Evolutionary conservation across 805 yeast species (phyloP).

Genomic region (Starmerella roubikii): DNA sequence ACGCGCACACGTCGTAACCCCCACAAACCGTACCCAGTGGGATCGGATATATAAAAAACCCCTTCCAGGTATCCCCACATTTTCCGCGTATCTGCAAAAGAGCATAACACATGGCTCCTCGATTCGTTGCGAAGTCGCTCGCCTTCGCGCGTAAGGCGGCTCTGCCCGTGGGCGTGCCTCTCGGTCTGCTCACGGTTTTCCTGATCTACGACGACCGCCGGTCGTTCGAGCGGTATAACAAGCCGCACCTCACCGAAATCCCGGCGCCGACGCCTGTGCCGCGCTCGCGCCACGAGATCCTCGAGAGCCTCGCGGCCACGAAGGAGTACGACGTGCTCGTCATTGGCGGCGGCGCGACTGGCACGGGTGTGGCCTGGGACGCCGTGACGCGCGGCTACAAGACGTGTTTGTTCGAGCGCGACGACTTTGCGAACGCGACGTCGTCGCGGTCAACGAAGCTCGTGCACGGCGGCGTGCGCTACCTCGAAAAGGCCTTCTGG

Average conservation of each 20-base stretch:
- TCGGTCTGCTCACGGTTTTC: slow-evolving; percentile 17
- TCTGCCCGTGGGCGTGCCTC: slow-evolving; percentile 19
- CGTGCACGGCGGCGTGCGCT: slow-evolving; percentile 96
- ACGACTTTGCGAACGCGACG: slow-evolving; percentile 86
- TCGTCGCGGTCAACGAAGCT: slow-evolving; percentile 88
- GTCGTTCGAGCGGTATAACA: slow-evolving; percentile 19
- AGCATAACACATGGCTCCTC: neutral
- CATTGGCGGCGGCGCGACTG: slow-evolving; percentile 95
- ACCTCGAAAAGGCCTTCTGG: slow-evolving; percentile 87
- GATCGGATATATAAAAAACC: too few species aligned
- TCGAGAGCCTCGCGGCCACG: slow-evolving; percentile 24
- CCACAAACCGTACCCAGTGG: too few species aligned
- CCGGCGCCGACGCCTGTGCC: slow-evolving; percentile 22
- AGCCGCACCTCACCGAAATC: slow-evolving; percentile 18
- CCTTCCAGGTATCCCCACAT: too few species aligned
- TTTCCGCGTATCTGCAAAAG: too few species aligned
- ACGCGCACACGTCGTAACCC: too few species aligned
- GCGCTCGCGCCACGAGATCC: slow-evolving; percentile 21
- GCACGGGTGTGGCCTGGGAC: slow-evolving; percentile 85
- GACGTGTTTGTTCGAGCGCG: slow-evolving; percentile 73
- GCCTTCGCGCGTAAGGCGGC: slow-evolving; percentile 13
- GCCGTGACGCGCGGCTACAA: slow-evolving; percentile 83
- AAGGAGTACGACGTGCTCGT: slow-evolving; percentile 64
- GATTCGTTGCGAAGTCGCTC: neutral
- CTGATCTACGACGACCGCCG: slow-evolving; percentile 20